Percentiles rank a stretch among this genome's conserved stretches.
Evolutionary conservation across 202 grass and related monocot genomes (phyloP).

Genomic region (Zoysia matrella): DNA sequence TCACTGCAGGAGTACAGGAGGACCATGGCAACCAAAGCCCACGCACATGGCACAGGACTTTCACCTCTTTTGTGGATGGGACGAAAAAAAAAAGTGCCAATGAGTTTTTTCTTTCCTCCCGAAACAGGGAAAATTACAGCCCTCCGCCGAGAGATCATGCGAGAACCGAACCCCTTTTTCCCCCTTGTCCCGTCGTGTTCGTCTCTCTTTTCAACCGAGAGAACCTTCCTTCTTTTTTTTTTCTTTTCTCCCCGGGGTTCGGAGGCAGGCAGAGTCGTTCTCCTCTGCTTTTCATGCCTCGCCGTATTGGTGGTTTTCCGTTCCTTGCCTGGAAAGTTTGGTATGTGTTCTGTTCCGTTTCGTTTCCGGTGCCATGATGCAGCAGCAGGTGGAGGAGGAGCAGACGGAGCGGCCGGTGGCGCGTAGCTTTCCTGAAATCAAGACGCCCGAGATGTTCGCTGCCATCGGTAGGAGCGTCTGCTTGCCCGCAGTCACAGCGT

Average conservation of each 20-base stretch:
- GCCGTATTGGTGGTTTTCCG: neutral
- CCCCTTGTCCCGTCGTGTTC: neutral
- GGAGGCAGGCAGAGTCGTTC: conserved; percentile 3
- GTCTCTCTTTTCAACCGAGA: neutral
- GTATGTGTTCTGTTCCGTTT: neutral
- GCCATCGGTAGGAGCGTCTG: neutral
- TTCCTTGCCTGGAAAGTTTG: conserved; percentile 56
- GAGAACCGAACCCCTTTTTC: conserved; percentile 32
- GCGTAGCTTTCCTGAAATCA: conserved; percentile 62
- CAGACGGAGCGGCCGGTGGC: conserved; percentile 21
- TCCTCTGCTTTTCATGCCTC: conserved; percentile 37
- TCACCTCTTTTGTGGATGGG: neutral
- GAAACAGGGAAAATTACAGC: neutral
- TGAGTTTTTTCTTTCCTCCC: neutral
- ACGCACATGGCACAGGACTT: neutral
- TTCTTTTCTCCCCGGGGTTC: neutral
- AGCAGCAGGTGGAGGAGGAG: neutral
- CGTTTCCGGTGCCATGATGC: neutral
- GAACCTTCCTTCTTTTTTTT: conserved; percentile 20
- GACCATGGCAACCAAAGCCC: neutral
- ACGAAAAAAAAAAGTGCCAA: neutral
- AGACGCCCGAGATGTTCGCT: conserved; percentile 35
- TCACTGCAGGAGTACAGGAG: neutral
- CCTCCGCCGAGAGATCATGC: neutral
- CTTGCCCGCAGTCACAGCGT: neutral